phyloP scores from a whole-genome alignment of 2,329 filamentous ascomycete species.

The Didymella glomerata region DNA sequence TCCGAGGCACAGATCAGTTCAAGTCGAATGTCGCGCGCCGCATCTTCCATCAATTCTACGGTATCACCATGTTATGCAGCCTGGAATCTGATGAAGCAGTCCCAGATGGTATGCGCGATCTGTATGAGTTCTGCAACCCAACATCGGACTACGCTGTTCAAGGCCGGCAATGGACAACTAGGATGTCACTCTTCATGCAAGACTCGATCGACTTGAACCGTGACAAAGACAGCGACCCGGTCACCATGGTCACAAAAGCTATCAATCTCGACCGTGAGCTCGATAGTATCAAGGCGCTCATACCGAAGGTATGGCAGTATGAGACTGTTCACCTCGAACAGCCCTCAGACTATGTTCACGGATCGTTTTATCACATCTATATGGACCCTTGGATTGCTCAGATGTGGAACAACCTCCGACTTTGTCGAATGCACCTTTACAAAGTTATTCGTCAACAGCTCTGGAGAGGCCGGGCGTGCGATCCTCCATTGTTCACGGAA shows the following conservation, averaged over 20 bases:
- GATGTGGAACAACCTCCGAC: constrained; percentile 45
- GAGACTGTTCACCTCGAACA: constrained; percentile 19
- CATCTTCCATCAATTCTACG: constrained; percentile 45
- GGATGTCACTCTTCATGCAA: constrained; percentile 32
- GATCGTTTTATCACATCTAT: constrained; percentile 42
- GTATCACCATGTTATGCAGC: constrained; percentile 33
- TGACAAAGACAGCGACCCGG: constrained; percentile 29
- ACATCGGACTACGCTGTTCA: constrained; percentile 32
- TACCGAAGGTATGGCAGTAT: constrained; percentile 39
- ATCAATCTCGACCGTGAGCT: constrained; percentile 33
- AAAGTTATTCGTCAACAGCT: constrained; percentile 34
- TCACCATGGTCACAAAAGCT: constrained; percentile 25
- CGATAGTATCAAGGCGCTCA: constrained; percentile 30
- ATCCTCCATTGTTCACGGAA: constrained; percentile 26
- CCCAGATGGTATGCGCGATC: constrained; percentile 30
- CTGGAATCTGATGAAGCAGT: constrained; percentile 30
- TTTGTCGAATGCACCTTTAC: constrained; percentile 36
- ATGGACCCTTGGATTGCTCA: constrained; percentile 41
- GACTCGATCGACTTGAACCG: constrained; percentile 33
- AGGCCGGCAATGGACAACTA: constrained; percentile 33
- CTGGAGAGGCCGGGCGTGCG: constrained; percentile 19
- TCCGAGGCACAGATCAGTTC: constrained; percentile 43
- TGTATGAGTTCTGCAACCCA: constrained; percentile 31
- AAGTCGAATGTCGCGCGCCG: constrained; percentile 29
- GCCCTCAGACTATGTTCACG: constrained; percentile 26